Conservation (phyloP, 2,329 filamentous ascomycete species). For the Xylariaceae sp. region DNA sequence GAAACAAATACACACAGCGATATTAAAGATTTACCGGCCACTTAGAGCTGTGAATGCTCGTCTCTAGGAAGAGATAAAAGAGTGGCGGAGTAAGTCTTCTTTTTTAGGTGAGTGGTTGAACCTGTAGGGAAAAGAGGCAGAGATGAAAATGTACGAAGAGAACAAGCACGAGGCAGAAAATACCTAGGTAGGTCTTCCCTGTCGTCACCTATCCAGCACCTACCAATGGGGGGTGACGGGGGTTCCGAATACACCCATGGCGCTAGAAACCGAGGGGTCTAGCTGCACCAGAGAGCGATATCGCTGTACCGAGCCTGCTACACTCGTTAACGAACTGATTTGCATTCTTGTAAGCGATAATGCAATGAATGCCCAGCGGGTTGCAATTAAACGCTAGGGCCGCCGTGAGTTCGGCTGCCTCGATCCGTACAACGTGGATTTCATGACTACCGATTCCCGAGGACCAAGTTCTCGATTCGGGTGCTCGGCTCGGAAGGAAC, state of each 20-base stretch:
- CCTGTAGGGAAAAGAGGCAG: slow-evolving; percentile 1
- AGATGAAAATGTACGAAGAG: slow-evolving; percentile 5
- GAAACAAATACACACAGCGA: slow-evolving; percentile 10
- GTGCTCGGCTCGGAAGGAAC: background rate
- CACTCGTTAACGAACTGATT: background rate
- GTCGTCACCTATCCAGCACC: slow-evolving; percentile 18
- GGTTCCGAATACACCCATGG: background rate
- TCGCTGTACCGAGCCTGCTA: background rate
- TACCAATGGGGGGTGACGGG: background rate
- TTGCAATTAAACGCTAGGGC: background rate
- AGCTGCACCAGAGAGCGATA: background rate
- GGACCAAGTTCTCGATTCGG: background rate
- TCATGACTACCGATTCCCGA: background rate
- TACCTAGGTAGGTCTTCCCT: slow-evolving; percentile 4
- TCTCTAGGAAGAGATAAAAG: slow-evolving; percentile 35
- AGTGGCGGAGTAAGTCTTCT: slow-evolving; percentile 47
- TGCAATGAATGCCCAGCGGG: background rate
- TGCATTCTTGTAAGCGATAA: background rate
- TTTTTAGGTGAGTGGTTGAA: slow-evolving; percentile 11
- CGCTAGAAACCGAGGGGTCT: background rate
- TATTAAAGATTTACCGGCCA: slow-evolving; percentile 26
- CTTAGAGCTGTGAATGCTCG: slow-evolving; percentile 23
- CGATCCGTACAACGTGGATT: too few species aligned
- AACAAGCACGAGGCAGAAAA: background rate
- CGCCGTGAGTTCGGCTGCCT: background rate